Evolutionary conservation across 768 basidiomycete species (phyloP), one percentile per base, ranked within the genome.

Genomic region (Grammothele lineata): DNA sequence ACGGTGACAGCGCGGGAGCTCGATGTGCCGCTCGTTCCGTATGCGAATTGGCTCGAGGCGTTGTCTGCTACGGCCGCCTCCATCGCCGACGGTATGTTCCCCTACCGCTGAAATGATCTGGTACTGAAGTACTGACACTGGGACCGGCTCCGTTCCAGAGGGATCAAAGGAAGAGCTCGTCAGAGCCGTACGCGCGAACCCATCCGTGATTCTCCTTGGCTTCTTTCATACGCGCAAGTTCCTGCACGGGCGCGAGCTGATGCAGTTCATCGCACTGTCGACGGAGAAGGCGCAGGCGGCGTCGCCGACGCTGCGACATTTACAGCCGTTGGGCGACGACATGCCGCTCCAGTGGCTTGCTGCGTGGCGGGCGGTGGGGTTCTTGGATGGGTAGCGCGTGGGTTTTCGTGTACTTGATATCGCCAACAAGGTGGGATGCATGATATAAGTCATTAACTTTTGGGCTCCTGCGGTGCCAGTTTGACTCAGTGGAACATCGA

Each of bases 11-110:
- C 63, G 6, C 4, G n/a, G 3, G 44, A 48, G 21, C 48, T 66
- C 17, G 26, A 27, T 18, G 44, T 63, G 17, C 63, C 56, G n/a
- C 47, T 61, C 8, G 59, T 64, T 0, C 51, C 63, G 0, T 65
- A 59, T 43, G 25, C 42, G 15, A 47, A 62, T 21, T 65, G 65
- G 63, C 36, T 64, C 3, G 14, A 26, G 15, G 34, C 25, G 2
- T 27, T 61, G 4, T 51, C 54, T 2, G 24, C 17, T 8, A 23
- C 19, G 26, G 32, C 40, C 6, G 25, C 40, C 25, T 7, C 27
- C 27, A 30, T 14, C 8, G 14, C 27, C 27, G 27, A 30, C 7
- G 27, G 27, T 30, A 14, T 14, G 27, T 7, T 14, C 27, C 8
- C 14, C 27, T n/a, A n/a, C n/a, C n/a, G n/a, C 27, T 30, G 27